These are phyloP conservation scores for Fusarium sp. DNA, from an alignment of 2,329 filamentous ascomycete species.

Conservation along the genomic window DNA sequence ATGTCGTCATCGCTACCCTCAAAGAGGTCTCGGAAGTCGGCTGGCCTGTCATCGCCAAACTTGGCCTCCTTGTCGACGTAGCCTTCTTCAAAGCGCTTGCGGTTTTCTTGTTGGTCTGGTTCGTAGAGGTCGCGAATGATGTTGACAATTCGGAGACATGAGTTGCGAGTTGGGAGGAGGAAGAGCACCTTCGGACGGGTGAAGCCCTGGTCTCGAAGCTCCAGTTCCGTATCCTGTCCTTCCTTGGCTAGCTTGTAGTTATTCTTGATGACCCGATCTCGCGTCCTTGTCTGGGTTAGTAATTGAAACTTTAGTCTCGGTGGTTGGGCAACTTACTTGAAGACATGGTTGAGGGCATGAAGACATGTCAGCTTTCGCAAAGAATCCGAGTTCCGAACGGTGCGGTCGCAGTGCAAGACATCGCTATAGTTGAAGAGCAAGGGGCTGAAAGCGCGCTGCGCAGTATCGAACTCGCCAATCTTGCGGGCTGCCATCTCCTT, in stretches of 20 bases:
- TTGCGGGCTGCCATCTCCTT: constrained; percentile 64
- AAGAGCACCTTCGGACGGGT: constrained; percentile 94
- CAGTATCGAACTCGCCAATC: constrained; percentile 67
- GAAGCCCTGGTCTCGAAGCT: constrained; percentile 93
- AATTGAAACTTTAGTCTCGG: no score
- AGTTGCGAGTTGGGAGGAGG: constrained; percentile 87
- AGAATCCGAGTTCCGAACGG: constrained; percentile 72
- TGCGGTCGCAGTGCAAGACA: constrained; percentile 80
- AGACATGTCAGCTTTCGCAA: constrained; percentile 81
- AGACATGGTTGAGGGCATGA: constrained; percentile 90
- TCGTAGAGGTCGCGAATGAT: constrained; percentile 80
- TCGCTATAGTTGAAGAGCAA: constrained; percentile 87
- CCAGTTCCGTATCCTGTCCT: constrained; percentile 72
- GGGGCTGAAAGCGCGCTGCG: constrained; percentile 75
- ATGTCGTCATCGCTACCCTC: constrained; percentile 97
- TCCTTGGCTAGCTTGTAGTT: constrained; percentile 82
- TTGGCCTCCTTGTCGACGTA: constrained; percentile 76
- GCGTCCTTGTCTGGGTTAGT: constrained; percentile 66
- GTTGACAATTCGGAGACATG: constrained; percentile 83
- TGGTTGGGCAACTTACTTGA: constrained; percentile 70
- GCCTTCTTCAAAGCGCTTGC: constrained; percentile 88
- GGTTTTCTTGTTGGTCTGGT: constrained; percentile 94
- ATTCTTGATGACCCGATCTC: constrained; percentile 92
- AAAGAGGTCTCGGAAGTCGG: constrained; percentile 90
- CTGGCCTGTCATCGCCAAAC: constrained; percentile 80